Base-by-base conservation (phyloP, 345 rosid species). In the Salix udensis region DNA sequence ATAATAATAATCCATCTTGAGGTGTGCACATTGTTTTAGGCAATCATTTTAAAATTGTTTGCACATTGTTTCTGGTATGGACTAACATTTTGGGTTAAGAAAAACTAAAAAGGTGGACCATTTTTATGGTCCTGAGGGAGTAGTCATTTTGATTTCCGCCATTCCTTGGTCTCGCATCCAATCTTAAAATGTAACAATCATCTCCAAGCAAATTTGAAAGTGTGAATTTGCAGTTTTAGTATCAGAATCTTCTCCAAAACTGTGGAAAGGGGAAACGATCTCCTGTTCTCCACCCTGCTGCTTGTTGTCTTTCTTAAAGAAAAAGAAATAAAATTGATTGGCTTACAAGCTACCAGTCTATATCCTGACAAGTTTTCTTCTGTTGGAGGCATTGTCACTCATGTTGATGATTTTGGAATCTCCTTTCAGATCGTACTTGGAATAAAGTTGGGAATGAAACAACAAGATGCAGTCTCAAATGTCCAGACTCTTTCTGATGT, bases 401-500 rank as follows among this genome's bases (percentile, higher is more conserved):
- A 60, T 74, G 64, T 68, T 77, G 58, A 53, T 75, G 36, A 58
- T 73, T 67, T 70, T 75, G 67, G n/a, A 37, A 71, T 80, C 42
- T 68, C 40, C 53, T 67, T 66, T 81, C 86, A 96, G 98, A 94
- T 96, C 55, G 75, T 94, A 46, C 95, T 96, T 26, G 97, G 92
- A 60, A 86, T 91, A 85, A 92, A 92, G 86, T 88, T 94, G 9
- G 97, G 96, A 72, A 92, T 91, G 98, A 88, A 88, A 72, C 91
- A 91, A 55, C 82, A 84, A 75, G 90, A 92, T 68, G 97, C 97
- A 4, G 82, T 86, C 74, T 70, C 90, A 48, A 88, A 91, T 74
- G 95, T 91, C 46, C 87, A 89, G 83, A 94, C 99, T 68, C 97
- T 96, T 72, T 96, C 97, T 30, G 97, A 96, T 53, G 98, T 94